These are phyloP conservation scores for Zygotorulaspora florentina DNA, from an alignment of 805 yeast species.

Conservation along the genomic window DNA sequence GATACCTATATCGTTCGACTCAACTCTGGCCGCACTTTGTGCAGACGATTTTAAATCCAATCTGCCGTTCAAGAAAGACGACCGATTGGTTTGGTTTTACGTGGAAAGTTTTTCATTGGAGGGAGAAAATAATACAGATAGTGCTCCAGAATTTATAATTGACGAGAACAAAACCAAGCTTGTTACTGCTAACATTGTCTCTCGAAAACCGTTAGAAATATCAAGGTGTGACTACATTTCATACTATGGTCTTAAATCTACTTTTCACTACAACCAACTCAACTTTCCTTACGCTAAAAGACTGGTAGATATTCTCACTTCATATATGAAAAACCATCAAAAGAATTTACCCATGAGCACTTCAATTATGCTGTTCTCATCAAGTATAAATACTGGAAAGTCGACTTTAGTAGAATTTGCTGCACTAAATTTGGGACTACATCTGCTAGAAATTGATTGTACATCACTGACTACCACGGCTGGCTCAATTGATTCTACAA, in stretches of 20 bases:
- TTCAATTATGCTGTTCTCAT: slow-evolving; percentile 61
- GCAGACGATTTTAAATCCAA: slow-evolving; percentile 8
- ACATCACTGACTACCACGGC: slow-evolving; percentile 42
- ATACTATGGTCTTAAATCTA: slow-evolving; percentile 44
- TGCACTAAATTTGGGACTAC: slow-evolving; percentile 58
- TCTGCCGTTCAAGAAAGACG: slow-evolving; percentile 39
- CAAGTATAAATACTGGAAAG: slow-evolving; percentile 77
- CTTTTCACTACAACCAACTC: slow-evolving; percentile 35
- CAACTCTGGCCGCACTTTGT: slow-evolving; percentile 17
- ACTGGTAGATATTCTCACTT: slow-evolving; percentile 50
- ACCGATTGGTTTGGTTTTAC: slow-evolving; percentile 81
- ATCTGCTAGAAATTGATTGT: slow-evolving; percentile 66
- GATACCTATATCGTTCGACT: slow-evolving; percentile 73
- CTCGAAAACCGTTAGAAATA: slow-evolving; percentile 36
- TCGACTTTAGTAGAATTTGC: slow-evolving; percentile 54
- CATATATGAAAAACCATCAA: slow-evolving; percentile 39
- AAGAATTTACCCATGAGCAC: slow-evolving; percentile 47
- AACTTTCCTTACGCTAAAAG: slow-evolving; percentile 48
- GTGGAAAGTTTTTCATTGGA: slow-evolving; percentile 46
- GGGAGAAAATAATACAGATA: slow-evolving; percentile 9
- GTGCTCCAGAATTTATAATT: slow-evolving; percentile 46
- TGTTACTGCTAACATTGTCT: slow-evolving; percentile 58
- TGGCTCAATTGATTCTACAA: slow-evolving; percentile 64
- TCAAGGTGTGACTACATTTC: slow-evolving; percentile 39
- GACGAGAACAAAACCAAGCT: slow-evolving; percentile 67